These are phyloP conservation scores for Populus trichocarpa DNA, from an alignment of 441 rosid genomes.

Conservation along the genomic window DNA sequence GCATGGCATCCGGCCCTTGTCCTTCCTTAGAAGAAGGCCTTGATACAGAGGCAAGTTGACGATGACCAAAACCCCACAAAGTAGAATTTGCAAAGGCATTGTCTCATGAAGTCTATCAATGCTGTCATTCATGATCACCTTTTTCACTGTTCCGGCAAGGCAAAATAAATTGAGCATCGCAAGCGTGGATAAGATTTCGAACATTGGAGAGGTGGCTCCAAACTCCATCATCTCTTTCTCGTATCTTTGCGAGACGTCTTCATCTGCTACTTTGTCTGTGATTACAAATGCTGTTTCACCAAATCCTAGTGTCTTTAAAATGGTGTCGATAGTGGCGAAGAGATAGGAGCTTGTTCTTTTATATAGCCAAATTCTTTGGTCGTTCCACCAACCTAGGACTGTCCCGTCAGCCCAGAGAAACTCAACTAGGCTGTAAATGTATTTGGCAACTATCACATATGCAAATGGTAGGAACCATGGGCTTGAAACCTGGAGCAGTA, in stretches of 20 bases:
- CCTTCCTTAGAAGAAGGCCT: constrained; percentile 50
- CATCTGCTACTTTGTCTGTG: constrained; percentile 61
- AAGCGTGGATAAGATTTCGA: constrained; percentile 44
- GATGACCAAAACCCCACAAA: constrained; percentile 40
- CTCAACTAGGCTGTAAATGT: constrained; percentile 44
- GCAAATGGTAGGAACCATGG: constrained; percentile 62
- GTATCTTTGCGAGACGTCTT: constrained; percentile 48
- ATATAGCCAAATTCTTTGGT: constrained; percentile 66
- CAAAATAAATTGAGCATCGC: constrained; percentile 54
- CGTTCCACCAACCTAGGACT: constrained; percentile 64
- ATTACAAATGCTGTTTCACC: constrained; percentile 47
- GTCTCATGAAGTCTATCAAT: constrained; percentile 2
- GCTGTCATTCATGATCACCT: constrained; percentile 4
- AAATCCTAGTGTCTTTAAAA: constrained; percentile 37
- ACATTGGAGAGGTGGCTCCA: constrained; percentile 63
- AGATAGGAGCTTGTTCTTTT: constrained; percentile 64
- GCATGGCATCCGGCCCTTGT: constrained; percentile 53
- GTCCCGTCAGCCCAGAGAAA: constrained; percentile 57
- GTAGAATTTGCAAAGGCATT: constrained; percentile 40
- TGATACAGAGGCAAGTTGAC: constrained; percentile 59
- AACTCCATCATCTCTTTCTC: constrained; percentile 61
- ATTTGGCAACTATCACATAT: constrained; percentile 36
- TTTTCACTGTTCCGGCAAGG: constrained; percentile 32
- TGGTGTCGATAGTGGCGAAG: constrained; percentile 46
- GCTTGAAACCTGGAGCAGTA: constrained; percentile 45